Conservation (phyloP, 108 stramenopile genomes). For the Fragilaria crotonensis region DNA sequence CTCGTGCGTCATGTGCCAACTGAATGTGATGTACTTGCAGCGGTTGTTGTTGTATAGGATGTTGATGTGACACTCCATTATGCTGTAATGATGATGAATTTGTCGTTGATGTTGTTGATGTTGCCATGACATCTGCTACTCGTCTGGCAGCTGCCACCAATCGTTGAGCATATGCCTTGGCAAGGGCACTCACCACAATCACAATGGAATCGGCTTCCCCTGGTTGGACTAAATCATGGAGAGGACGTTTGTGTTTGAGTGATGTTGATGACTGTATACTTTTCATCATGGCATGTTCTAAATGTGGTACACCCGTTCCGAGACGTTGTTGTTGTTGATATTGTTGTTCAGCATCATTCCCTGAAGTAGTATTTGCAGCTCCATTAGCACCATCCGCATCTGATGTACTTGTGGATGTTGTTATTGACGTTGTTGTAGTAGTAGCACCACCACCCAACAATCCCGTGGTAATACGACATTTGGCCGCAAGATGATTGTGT, state of each 20-base stretch:
- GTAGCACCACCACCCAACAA: no score
- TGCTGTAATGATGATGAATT: background rate
- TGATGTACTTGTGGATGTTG: background rate
- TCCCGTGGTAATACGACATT: no score
- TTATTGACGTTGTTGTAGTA: no score
- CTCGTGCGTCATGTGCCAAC: slow-evolving; percentile 43
- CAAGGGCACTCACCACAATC: slow-evolving; percentile 60
- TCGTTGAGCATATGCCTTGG: slow-evolving; percentile 76
- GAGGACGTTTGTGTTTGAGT: background rate
- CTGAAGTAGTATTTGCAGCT: no score
- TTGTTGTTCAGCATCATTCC: no score
- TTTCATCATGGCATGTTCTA: background rate
- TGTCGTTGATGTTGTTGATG: slow-evolving; percentile 1
- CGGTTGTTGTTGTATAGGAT: no score
- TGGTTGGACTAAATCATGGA: slow-evolving; percentile 59
- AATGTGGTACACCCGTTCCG: no score
- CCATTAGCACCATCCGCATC: no score
- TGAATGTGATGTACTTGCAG: slow-evolving; percentile 49
- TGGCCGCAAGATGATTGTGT: no score
- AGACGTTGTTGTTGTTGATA: background rate
- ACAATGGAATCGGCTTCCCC: slow-evolving; percentile 56
- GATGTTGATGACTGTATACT: background rate
- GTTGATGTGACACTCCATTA: background rate
- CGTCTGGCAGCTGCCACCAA: slow-evolving; percentile 57
- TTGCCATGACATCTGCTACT: slow-evolving; percentile 30